Base-by-base conservation (phyloP, 2,329 filamentous ascomycete species). In the Massarina eburnea region DNA sequence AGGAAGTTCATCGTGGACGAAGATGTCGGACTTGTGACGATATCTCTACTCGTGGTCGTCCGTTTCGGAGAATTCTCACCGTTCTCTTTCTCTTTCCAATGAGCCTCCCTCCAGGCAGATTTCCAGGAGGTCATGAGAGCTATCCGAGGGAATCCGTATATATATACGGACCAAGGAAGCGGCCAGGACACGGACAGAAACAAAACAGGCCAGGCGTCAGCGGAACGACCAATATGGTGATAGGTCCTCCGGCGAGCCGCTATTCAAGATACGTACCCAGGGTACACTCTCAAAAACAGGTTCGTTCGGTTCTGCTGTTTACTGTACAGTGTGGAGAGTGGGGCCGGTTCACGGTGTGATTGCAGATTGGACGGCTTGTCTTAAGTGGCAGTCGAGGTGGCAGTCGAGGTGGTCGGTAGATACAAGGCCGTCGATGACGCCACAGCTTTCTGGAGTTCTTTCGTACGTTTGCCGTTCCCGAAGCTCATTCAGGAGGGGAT, bases 341-440 rank as follows among this genome's bases (percentile, higher is more conserved):
- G 39, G 39, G 39, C 39, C 39, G 39, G 30, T 24, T 22, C 27
- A 35, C 30, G 39, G 29, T 26, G 39, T 42, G 29, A 15, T 42
- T n/a, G 27, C 39, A 41, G 39, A 33, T 34, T 34, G 29, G 39
- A 12, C 12, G 29, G 39, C 21, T 19, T 15, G 37, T 17, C 22
- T 30, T 14, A 26, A n/a, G n/a, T 10, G 12, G 34, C 19, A 37
- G 19, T 37, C 35, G 27, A 14, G 4, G 27, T 10, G 12, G 34
- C 19, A 37, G 19, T 37, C 35, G 27, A 14, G 4, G 27, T 30
- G 27, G 5, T 30, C 27, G 27, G 27, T 8, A 14, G n/a, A 30
- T 30, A 14, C 4, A 30, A 12, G 29, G 34, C 34, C 18, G 18
- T 37, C 34, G 34, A 37, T 21, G 34, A 21, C 34, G 34, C 18